phyloP scores from a whole-genome alignment of 768 basidiomycete species.

The Brasilioporus rufonigricans region DNA sequence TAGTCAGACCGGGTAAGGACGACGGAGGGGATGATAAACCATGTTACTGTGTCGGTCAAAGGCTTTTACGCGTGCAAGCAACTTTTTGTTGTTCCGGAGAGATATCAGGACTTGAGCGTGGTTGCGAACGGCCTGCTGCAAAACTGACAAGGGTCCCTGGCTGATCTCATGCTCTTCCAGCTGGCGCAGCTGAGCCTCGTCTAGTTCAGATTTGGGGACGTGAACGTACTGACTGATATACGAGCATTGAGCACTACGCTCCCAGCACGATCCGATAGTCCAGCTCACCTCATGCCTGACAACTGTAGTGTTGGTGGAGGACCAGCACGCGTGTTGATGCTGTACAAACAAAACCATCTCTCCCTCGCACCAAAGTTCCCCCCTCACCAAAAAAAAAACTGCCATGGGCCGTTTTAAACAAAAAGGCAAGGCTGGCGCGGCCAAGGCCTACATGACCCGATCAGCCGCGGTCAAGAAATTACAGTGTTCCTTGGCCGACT shows the following conservation, averaged over 20 bases:
- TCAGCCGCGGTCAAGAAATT: conserved; percentile 91
- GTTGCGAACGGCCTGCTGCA: conserved; percentile 97
- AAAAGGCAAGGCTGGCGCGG: conserved; percentile 90
- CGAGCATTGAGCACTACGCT: conserved; percentile 7
- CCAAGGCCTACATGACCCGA: conserved; percentile 89
- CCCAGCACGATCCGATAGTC: neutral
- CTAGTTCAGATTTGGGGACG: conserved; percentile 94
- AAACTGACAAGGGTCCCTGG: conserved; percentile 93
- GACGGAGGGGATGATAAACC: conserved; percentile 48
- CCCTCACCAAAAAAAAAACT: neutral
- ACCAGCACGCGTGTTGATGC: conserved; percentile 25
- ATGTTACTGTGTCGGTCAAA: conserved; percentile 99
- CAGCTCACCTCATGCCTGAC: conserved; percentile 30
- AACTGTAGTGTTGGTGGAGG: conserved; percentile 8
- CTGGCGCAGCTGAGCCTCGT: conserved; percentile 93
- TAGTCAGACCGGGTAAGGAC: conserved; percentile 5
- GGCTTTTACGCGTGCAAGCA: conserved; percentile 93
- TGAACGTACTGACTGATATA: conserved; percentile 87
- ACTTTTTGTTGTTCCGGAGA: conserved; percentile 96
- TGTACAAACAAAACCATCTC: conserved; percentile 29
- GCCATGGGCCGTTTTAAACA: conserved; percentile 73
- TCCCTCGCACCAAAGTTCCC: neutral
- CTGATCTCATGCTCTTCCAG: conserved; percentile 98
- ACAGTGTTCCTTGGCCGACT: conserved; percentile 95
- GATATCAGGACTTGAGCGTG: conserved; percentile 98